phyloP scores from a whole-genome alignment of 495 filamentous ascomycete species.

The Talaromyces borbonicus region DNA sequence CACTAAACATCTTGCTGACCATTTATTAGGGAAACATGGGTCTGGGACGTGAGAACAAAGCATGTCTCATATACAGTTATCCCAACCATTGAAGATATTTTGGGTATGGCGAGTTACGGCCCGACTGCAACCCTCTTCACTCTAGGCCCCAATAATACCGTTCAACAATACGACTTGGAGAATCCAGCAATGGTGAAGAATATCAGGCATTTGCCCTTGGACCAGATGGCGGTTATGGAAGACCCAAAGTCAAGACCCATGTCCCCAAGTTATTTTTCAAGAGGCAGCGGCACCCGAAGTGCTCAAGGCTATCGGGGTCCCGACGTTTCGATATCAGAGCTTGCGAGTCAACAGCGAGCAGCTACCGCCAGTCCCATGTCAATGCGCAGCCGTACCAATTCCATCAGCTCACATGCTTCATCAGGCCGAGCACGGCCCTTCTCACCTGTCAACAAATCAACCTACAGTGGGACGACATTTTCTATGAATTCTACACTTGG shows the following conservation, averaged over 20 bases:
- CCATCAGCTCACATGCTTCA: slow-evolving; percentile 42
- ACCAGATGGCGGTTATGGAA: slow-evolving; percentile 69
- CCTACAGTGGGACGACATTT: slow-evolving; percentile 38
- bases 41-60: slow-evolving; percentile 97
- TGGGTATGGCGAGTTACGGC: slow-evolving; percentile 78
- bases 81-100: slow-evolving; percentile 71
- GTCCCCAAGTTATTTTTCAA: slow-evolving; percentile 16
- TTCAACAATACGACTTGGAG: slow-evolving; percentile 92
- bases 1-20: slow-evolving; percentile 8
- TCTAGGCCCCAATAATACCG: slow-evolving; percentile 72
- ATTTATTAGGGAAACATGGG: slow-evolving; percentile 65
- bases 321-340: slow-evolving; percentile 33
- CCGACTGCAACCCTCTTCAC: slow-evolving; percentile 89
- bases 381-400: slow-evolving; percentile 53
- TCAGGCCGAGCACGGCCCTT: slow-evolving; percentile 27
- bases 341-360: slow-evolving; percentile 41
- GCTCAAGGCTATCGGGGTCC: slow-evolving; percentile 14
- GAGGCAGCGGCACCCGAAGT: slow-evolving; percentile 15
- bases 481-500: slow-evolving; percentile 27
- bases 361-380: slow-evolving; percentile 55
- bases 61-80: slow-evolving; percentile 82
- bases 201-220: slow-evolving; percentile 69
- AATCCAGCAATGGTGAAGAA: slow-evolving; percentile 70
- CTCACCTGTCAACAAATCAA: slow-evolving; percentile 33
- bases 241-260: slow-evolving; percentile 30